These are phyloP conservation scores for Globisporangium nodosum DNA, from an alignment of 352 stramenopile genomes.

Conservation along the genomic window DNA sequence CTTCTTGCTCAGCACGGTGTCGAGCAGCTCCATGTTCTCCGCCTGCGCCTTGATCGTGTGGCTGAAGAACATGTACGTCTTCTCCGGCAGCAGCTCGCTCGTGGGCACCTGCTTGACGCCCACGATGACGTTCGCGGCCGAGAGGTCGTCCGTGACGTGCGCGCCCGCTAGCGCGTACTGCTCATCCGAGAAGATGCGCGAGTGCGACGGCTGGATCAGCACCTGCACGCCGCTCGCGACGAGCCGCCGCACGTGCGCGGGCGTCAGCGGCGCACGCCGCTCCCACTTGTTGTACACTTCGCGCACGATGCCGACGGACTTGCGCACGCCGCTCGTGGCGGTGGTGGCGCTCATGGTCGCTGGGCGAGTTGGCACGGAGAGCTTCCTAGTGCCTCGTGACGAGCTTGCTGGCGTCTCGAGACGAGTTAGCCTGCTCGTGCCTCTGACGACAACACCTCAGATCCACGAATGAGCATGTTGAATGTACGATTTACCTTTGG, in stretches of 20 bases:
- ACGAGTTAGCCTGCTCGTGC: no score
- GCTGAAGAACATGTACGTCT: conserved; percentile 97
- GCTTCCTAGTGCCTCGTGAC: no score
- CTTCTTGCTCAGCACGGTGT: conserved; percentile 88
- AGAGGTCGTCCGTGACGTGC: conserved; percentile 86
- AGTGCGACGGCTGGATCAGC: conserved; percentile 90
- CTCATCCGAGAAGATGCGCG: conserved; percentile 91
- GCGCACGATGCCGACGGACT: conserved; percentile 88
- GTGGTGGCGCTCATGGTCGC: not conserved
- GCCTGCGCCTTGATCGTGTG: conserved; percentile 97
- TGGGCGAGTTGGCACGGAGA: no score
- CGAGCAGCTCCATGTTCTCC: conserved; percentile 94
- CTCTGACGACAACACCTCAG: no score
- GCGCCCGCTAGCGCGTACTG: conserved; percentile 90
- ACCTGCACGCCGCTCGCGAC: conserved; percentile 82
- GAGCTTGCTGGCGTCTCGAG: no score
- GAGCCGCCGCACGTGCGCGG: conserved; percentile 84
- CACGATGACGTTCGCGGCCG: conserved; percentile 87
- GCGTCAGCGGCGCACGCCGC: conserved; percentile 89
- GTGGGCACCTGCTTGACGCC: conserved; percentile 93
- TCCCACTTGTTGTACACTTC: conserved; percentile 96
- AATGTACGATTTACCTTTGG: no score
- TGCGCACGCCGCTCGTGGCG: conserved; percentile 6
- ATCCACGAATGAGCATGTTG: no score
- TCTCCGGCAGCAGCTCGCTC: conserved; percentile 78